Percentiles rank a stretch among this genome's conserved stretches.
Conservation (phyloP, 345 rosid species). For the Salix exigua region DNA sequence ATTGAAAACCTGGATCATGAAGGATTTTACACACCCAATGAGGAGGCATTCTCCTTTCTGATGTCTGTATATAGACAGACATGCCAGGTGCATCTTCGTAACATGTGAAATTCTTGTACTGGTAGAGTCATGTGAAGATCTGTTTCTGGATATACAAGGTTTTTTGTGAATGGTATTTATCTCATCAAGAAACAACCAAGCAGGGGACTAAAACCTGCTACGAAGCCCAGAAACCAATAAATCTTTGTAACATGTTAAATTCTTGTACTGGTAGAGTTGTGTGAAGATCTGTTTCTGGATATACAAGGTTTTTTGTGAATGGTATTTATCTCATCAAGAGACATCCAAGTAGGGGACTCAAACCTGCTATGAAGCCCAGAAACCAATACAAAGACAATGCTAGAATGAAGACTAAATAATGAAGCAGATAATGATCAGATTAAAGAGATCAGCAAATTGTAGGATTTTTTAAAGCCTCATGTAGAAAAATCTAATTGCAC, state of each 20-base stretch:
- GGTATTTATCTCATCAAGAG: too few relatives aligned
- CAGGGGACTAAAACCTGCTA: too few relatives aligned
- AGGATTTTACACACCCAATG: conserved; percentile 74
- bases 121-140: background rate
- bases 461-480: too few relatives aligned
- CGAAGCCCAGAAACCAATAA: too few relatives aligned
- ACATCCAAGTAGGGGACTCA: too few relatives aligned
- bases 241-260: background rate
- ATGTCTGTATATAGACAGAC: conserved; percentile 73
- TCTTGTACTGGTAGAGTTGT: background rate
- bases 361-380: too few relatives aligned
- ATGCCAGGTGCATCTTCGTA: conserved; percentile 56
- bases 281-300: background rate
- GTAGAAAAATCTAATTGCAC: too few relatives aligned
- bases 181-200: too few relatives aligned
- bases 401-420: too few relatives aligned
- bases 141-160: background rate
- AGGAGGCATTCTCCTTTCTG: conserved; percentile 77
- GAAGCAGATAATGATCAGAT: too few relatives aligned
- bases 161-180: background rate
- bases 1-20: conserved; percentile 81
- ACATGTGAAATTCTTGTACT: background rate
- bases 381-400: too few relatives aligned
- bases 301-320: background rate
- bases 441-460: too few relatives aligned